phyloP scores from a whole-genome alignment of 768 basidiomycete genomes.

The Pluteus cervinus region DNA sequence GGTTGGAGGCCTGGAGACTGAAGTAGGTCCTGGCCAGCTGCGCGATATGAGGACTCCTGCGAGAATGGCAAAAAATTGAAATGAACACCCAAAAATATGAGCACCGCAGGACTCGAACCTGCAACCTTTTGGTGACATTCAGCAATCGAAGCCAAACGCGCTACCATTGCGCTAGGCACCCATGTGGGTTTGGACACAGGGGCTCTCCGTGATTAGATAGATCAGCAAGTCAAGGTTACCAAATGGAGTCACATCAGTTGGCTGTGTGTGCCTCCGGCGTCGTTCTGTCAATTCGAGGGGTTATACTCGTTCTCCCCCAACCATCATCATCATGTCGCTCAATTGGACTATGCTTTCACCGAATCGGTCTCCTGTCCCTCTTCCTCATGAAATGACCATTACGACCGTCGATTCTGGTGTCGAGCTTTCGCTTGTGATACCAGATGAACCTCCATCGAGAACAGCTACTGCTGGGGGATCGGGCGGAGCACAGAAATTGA shows the following conservation, averaged over 20 bases:
- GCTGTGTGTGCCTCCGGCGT: too few species aligned
- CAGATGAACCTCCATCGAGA: conserved; percentile 41
- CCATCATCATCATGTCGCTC: conserved; percentile 50
- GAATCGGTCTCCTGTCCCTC: conserved; percentile 53
- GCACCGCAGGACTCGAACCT: conserved; percentile 96
- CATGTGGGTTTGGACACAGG: conserved; percentile 19
- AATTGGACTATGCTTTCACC: conserved; percentile 71
- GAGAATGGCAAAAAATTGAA: not conserved
- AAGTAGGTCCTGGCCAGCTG: too few species aligned
- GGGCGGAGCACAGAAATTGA: conserved; percentile 50
- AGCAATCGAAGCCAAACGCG: conserved; percentile 91
- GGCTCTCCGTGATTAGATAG: not conserved
- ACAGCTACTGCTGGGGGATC: conserved; percentile 41
- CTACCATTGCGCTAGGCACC: conserved; percentile 92
- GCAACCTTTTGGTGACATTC: conserved; percentile 84
- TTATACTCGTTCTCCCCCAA: not conserved
- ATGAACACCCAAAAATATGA: conserved; percentile 48
- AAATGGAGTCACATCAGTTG: too few species aligned
- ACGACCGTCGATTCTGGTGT: conserved; percentile 50
- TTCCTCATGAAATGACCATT: conserved; percentile 57
- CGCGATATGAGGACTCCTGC: not conserved
- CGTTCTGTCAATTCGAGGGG: too few species aligned
- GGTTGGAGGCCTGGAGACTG: too few species aligned
- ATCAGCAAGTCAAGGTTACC: too few species aligned
- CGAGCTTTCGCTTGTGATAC: conserved; percentile 53